A percentile compares a stretch with the other conserved stretches of the same genome.
These are phyloP conservation scores for Magnaporthiopsis incrustans DNA, from an alignment of 2,329 filamentous ascomycete species.

Conservation along the genomic window DNA sequence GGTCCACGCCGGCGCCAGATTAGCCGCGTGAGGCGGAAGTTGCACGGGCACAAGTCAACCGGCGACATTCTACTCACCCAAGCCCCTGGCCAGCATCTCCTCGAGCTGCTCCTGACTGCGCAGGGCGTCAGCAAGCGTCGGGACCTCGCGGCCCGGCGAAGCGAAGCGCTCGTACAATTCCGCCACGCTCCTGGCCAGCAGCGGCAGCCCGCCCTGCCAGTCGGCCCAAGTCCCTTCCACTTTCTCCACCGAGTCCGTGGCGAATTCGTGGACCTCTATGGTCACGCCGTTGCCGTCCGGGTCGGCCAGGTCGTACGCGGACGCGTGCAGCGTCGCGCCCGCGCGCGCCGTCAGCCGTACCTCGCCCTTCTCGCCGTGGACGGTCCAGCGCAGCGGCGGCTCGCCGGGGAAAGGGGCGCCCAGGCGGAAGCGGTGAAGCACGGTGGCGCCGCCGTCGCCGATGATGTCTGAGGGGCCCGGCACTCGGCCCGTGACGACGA, in stretches of 20 bases:
- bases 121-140: conserved; percentile 33
- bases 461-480: conserved; percentile 15
- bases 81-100: not conserved
- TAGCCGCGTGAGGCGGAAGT: no score
- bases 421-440: conserved; percentile 36
- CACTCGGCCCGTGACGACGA: conserved; percentile 26
- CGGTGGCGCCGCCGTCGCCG: conserved; percentile 26
- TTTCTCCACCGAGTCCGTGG: conserved; percentile 32
- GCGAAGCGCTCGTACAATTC: conserved; percentile 50
- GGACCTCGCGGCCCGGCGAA: conserved; percentile 31
- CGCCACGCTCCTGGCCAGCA: conserved; percentile 39
- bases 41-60: no score
- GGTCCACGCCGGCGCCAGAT: no score
- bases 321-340: conserved; percentile 17
- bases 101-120: conserved; percentile 40
- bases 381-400: conserved; percentile 37
- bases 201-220: conserved; percentile 37
- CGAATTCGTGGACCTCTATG: conserved; percentile 43
- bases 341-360: conserved; percentile 28
- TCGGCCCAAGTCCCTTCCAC: conserved; percentile 36
- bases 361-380: conserved; percentile 45
- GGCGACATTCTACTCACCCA: no score
- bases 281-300: conserved; percentile 23
- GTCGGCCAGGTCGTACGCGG: conserved; percentile 19
- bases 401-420: conserved; percentile 41